A percentile compares a stretch with the other conserved stretches of the same genome.
Conservation (phyloP, 257 asterid genomes). For the Ilex aquifolium region DNA sequence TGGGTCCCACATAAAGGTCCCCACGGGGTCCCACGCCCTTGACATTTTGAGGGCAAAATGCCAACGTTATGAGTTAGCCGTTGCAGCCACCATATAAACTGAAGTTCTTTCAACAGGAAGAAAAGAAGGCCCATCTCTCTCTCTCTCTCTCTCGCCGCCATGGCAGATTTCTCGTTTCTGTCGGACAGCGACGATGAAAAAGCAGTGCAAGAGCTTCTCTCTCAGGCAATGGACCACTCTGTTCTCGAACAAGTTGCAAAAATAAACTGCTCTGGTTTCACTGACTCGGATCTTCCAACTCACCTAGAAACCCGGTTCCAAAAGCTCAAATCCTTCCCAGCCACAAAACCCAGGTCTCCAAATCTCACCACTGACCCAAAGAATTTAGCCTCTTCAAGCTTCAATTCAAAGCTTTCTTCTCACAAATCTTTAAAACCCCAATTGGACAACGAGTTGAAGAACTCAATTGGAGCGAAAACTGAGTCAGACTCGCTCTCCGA, state of each 20-base stretch:
- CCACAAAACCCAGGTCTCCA: constrained; percentile 34
- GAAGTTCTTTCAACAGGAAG: neutral
- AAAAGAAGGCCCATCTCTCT: neutral
- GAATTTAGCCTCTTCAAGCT: neutral
- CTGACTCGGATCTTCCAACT: constrained; percentile 59
- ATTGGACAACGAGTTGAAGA: neutral
- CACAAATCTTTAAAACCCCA: neutral
- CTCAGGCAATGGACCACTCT: constrained; percentile 70
- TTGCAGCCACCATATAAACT: neutral
- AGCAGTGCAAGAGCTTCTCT: constrained; percentile 64
- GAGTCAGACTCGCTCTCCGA: constrained; percentile 4
- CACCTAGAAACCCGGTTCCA: constrained; percentile 74
- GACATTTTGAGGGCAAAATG: neutral
- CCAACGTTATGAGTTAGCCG: neutral
- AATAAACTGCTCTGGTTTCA: constrained; percentile 71
- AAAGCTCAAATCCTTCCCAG: constrained; percentile 77
- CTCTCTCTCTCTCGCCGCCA: constrained; percentile 7
- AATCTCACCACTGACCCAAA: constrained; percentile 3
- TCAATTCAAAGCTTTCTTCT: neutral
- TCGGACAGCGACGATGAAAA: constrained; percentile 81
- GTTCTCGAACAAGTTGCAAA: constrained; percentile 76
- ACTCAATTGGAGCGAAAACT: constrained; percentile 6
- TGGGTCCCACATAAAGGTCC: too few relatives aligned
- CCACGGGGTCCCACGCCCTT: too few relatives aligned
- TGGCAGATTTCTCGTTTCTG: constrained; percentile 58